Percentiles rank a stretch among this genome's conserved stretches.
These are phyloP conservation scores for Rosa persica DNA, from an alignment of 306 rosid genomes.

Conservation along the genomic window DNA sequence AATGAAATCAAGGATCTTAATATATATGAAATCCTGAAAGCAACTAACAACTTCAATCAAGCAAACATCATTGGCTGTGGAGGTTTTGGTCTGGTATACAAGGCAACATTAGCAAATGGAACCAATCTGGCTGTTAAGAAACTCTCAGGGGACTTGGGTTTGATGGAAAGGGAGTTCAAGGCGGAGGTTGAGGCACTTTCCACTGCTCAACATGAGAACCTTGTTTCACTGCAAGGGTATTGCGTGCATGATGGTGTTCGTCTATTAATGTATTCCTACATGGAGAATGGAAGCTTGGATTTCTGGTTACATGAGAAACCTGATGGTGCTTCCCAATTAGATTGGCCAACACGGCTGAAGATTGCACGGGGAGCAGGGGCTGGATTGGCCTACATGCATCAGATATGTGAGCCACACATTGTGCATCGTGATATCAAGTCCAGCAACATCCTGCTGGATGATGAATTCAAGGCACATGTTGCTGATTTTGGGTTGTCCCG, in stretches of 20 bases:
- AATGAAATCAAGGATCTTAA: slow-evolving; percentile 71
- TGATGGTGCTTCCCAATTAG: slow-evolving; percentile 72
- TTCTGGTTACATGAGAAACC: slow-evolving; percentile 89
- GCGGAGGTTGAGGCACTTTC: slow-evolving; percentile 95
- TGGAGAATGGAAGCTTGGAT: slow-evolving; percentile 97
- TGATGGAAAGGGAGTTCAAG: slow-evolving; percentile 91
- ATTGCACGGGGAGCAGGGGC: slow-evolving; percentile 63
- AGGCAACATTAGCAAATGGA: slow-evolving; percentile 74
- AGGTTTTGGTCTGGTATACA: slow-evolving; percentile 94
- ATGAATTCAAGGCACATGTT: slow-evolving; percentile 77
- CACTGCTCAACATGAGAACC: slow-evolving; percentile 83
- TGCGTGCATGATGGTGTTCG: slow-evolving; percentile 76
- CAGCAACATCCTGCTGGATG: slow-evolving; percentile 89
- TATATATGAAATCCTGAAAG: slow-evolving; percentile 74
- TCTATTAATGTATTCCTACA: slow-evolving; percentile 73
- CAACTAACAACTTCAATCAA: slow-evolving; percentile 87
- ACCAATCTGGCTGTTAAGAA: slow-evolving; percentile 78
- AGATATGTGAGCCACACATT: slow-evolving; percentile 82
- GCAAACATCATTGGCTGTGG: slow-evolving; percentile 94
- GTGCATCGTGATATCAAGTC: slow-evolving; percentile 95
- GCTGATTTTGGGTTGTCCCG: slow-evolving; percentile 92
- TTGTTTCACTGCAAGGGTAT: slow-evolving; percentile 88
- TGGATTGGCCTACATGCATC: slow-evolving; percentile 92
- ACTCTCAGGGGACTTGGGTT: slow-evolving; percentile 90
- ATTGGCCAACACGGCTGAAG: slow-evolving; percentile 79